Evolutionary conservation across 106 monocot genomes (phyloP), one percentile per base, ranked within the genome.

Genomic region (Cymbidium sinense): DNA sequence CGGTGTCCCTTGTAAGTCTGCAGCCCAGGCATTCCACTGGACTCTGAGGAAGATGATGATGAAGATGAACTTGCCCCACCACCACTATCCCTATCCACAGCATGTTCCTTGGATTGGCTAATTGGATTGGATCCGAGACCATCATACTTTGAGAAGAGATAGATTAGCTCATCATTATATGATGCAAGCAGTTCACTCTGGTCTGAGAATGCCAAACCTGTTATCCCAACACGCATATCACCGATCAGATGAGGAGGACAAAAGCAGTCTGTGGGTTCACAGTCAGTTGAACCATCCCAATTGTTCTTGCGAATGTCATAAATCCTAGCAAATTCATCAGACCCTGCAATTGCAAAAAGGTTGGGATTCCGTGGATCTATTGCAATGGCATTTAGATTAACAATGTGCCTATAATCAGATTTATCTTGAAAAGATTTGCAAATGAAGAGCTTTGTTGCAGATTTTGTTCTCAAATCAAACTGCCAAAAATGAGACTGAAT

Each of bases 151-250:
- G 81, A 34, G 77, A 98, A 98, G 34, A 98, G 86, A 83, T 98
- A 94, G 43, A 94, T 98, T 19, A 76, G 69, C 39, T 92, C 93
- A 54, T 84, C 76, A 62, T 83, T 79, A 77, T 94, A 94, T 25
- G 98, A 98, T 13, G 67, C 88, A 11, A 98, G 79, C 3, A 98
- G 87, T 83, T 98, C 98, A 41, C 87, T 89, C 11, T 80, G 75
- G 19, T 90, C 81, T 25, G 98, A 98, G 83, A 87, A 94, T 34
- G 89, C 88, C 84, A 98, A 76, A 7, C 94, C 98, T 41, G 98
- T 90, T 50, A 99, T 92, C 70, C 87, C 92, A 69, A 86, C 81
- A 28, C 70, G 64, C 8, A 69, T 50, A 51, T 83, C 76, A 73
- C 80, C 84, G 30, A 91, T 85, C 64, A 91, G 76, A 82, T 91